These are phyloP conservation scores for Tritrichomonas musculus DNA, from an alignment of 208 protist genomes.

Conservation along the genomic window DNA sequence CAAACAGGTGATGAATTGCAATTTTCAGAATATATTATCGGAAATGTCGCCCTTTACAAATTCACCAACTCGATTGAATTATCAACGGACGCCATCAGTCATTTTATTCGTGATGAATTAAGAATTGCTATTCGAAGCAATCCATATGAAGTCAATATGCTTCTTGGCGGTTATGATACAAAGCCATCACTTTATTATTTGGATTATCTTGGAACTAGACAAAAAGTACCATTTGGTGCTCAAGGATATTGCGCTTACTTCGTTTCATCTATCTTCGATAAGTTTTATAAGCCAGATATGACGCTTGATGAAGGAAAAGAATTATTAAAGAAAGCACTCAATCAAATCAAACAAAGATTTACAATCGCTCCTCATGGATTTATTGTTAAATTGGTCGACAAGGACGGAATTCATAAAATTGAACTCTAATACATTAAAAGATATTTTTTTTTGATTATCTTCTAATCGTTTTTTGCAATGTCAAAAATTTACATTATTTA, in stretches of 20 bases:
- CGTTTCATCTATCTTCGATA: not conserved
- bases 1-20: conserved; percentile 8
- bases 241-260: conserved; percentile 14
- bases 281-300: not conserved
- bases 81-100: not conserved
- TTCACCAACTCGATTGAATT: not conserved
- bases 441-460: no score
- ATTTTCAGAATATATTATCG: not conserved
- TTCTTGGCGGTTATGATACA: not conserved
- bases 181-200: conserved; percentile 3
- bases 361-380: conserved; percentile 3
- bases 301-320: conserved; percentile 6
- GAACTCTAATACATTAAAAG: not conserved
- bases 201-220: not conserved
- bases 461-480: no score
- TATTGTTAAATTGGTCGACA: not conserved
- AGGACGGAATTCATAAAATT: not conserved
- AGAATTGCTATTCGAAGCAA: not conserved
- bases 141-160: conserved; percentile 28
- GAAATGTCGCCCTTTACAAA: not conserved
- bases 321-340: not conserved
- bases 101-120: not conserved
- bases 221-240: not conserved
- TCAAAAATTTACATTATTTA: no score
- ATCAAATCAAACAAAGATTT: conserved; percentile 32